Percentiles rank a stretch among this genome's conserved stretches.
phyloP scores from a whole-genome alignment of 2,329 filamentous ascomycete species.

The Monosporascus ibericus region DNA sequence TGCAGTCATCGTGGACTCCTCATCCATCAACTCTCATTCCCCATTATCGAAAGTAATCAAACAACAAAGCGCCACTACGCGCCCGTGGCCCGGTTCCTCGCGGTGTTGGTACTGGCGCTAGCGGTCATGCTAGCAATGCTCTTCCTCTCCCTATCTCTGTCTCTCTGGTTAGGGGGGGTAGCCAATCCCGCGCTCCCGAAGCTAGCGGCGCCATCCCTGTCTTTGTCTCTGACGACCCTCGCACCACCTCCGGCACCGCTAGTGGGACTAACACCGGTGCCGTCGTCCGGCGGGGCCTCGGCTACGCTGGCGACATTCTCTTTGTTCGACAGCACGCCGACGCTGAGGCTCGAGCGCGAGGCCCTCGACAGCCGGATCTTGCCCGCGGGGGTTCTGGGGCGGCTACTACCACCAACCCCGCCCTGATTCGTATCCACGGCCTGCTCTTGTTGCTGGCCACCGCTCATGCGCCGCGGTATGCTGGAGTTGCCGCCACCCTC shows the following conservation, averaged over 20 bases:
- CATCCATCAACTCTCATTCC: too few species aligned
- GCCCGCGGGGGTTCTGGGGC: background rate
- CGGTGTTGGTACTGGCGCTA: too few species aligned
- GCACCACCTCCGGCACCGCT: background rate
- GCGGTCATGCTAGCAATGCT: too few species aligned
- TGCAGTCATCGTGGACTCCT: too few species aligned
- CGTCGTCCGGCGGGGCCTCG: conserved; percentile 11
- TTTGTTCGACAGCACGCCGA: conserved; percentile 19
- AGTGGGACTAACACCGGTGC: conserved; percentile 1
- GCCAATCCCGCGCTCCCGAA: too few species aligned
- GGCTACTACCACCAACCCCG: conserved; percentile 3
- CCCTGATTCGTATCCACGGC: too few species aligned
- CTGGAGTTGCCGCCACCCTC: conserved; percentile 16
- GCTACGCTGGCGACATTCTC: conserved; percentile 15
- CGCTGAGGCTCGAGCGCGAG: conserved; percentile 15
- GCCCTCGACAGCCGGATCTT: conserved; percentile 17
- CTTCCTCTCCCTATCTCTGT: conserved; percentile 5
- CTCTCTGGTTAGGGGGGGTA: conserved; percentile 6
- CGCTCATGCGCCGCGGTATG: conserved; percentile 17
- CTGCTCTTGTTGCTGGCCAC: conserved; percentile 8
- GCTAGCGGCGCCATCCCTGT: too few species aligned
- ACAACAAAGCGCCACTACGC: conserved; percentile 13
- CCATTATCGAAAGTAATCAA: background rate
- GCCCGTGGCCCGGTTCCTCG: conserved; percentile 14
- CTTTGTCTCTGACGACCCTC: background rate